Evolutionary conservation across 2,329 filamentous ascomycete species (phyloP).

Genomic region (Talaromyces rugulosus): DNA sequence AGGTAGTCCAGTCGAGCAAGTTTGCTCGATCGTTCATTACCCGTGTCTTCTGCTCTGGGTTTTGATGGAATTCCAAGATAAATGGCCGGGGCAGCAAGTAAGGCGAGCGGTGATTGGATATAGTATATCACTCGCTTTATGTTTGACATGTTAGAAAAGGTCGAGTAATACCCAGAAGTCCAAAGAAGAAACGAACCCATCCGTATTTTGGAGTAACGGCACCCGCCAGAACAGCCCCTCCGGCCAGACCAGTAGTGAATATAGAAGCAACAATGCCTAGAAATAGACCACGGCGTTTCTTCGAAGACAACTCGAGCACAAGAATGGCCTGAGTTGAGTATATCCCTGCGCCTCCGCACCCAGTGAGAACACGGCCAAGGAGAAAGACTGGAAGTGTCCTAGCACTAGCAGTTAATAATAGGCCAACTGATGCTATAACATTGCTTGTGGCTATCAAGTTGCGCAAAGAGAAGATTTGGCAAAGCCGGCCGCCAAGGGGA

Average conservation of each 20-base stretch:
- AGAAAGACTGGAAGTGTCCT: conserved; percentile 60
- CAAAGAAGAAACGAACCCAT: conserved; percentile 55
- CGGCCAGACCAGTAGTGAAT: conserved; percentile 65
- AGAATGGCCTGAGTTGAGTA: conserved; percentile 67
- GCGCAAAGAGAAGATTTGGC: conserved; percentile 68
- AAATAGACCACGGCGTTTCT: conserved; percentile 65
- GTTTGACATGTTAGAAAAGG: neutral
- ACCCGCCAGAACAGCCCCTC: conserved; percentile 50
- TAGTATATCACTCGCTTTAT: conserved; percentile 66
- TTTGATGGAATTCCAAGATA: conserved; percentile 62
- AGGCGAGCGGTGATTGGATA: conserved; percentile 61
- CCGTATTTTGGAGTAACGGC: conserved; percentile 60
- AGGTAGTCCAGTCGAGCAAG: conserved; percentile 69
- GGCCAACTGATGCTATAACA: conserved; percentile 55
- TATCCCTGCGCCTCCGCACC: conserved; percentile 66
- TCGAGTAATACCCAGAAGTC: neutral
- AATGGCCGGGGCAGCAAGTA: conserved; percentile 59
- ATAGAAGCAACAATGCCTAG: conserved; percentile 71
- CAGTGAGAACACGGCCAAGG: conserved; percentile 62
- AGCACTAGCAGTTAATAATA: conserved; percentile 61
- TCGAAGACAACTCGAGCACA: conserved; percentile 67
- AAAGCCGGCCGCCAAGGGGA: conserved; percentile 67
- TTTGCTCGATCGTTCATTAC: conserved; percentile 25
- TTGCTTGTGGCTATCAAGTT: conserved; percentile 37
- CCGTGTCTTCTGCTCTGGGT: conserved; percentile 31